A percentile compares a stretch with the other conserved stretches of the same genome.
Evolutionary conservation across 768 basidiomycete genomes (phyloP).

Genomic region (Cystofilobasidium bisporidii): DNA sequence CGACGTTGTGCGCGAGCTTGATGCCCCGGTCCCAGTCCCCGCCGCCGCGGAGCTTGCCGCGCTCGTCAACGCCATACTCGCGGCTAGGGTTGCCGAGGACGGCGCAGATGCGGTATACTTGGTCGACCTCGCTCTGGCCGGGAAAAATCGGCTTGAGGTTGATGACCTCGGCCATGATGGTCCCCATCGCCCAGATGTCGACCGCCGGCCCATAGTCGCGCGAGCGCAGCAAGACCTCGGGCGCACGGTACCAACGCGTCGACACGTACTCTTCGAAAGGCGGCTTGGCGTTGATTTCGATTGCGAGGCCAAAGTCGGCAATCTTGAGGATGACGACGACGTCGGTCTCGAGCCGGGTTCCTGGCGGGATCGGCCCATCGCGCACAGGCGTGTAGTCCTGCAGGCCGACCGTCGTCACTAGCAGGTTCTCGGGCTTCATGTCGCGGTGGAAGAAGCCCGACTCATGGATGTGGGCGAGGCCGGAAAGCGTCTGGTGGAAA

Average conservation of each 20-base stretch:
- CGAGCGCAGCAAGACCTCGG: constrained; percentile 85
- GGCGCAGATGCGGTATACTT: constrained; percentile 80
- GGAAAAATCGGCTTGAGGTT: constrained; percentile 94
- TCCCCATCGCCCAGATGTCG: constrained; percentile 98
- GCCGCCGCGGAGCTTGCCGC: constrained; percentile 65
- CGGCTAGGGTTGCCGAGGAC: constrained; percentile 83
- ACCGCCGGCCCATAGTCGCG: constrained; percentile 92
- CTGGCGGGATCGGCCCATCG: constrained; percentile 45
- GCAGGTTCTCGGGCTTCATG: constrained; percentile 98
- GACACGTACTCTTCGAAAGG: constrained; percentile 99
- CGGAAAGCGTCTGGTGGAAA: constrained; percentile 80
- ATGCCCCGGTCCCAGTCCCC: constrained; percentile 79
- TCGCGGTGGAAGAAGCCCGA: constrained; percentile 97
- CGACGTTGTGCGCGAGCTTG: constrained; percentile 73
- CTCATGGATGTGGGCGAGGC: constrained; percentile 83
- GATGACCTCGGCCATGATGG: constrained; percentile 93
- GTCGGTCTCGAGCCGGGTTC: constrained; percentile 63
- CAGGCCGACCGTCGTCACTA: constrained; percentile 93
- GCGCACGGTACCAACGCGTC: constrained; percentile 99
- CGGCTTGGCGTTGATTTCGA: constrained; percentile 74
- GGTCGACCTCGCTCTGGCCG: constrained; percentile 83
- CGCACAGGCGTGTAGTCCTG: constrained; percentile 68
- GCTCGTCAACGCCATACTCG: constrained; percentile 66
- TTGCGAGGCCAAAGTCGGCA: constrained; percentile 93
- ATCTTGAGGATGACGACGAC: constrained; percentile 95